Percentiles rank a stretch among this genome's conserved stretches.
Conservation (phyloP, 371 early-diverging fungal species). For the Nematocida ausubeli region DNA sequence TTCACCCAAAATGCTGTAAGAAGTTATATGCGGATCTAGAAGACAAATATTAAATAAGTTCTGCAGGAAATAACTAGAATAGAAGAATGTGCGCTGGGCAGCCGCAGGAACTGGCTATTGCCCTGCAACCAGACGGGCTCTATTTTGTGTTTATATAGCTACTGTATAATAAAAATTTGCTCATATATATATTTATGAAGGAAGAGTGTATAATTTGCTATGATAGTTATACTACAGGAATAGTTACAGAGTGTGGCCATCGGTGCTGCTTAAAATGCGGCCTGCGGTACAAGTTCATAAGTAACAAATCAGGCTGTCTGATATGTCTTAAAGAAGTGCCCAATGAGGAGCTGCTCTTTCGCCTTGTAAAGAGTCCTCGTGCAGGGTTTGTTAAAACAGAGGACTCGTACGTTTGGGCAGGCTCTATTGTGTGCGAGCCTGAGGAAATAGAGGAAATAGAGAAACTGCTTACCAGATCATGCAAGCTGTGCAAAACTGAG, state of each 20-base stretch:
- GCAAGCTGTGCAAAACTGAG: conserved; percentile 55
- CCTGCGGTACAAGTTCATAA: conserved; percentile 51
- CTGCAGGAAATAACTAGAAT: not conserved
- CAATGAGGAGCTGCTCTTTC: conserved; percentile 31
- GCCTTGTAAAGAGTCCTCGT: not conserved
- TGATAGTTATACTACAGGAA: not conserved
- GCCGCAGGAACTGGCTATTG: not conserved
- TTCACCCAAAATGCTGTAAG: too few species aligned
- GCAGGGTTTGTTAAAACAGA: conserved; percentile 6
- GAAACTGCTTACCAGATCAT: conserved; percentile 48
- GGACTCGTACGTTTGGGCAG: conserved; percentile 41
- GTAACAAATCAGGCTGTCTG: conserved; percentile 48
- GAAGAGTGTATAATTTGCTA: conserved; percentile 51
- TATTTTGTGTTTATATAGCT: too few species aligned
- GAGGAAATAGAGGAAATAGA: conserved; percentile 48
- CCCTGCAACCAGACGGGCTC: not conserved
- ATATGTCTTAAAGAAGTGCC: conserved; percentile 33
- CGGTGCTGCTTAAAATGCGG: conserved; percentile 41
- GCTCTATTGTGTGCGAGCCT: conserved; percentile 22
- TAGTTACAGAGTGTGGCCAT: conserved; percentile 40
- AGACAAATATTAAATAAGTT: not conserved
- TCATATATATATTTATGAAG: not conserved
- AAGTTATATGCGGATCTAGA: not conserved
- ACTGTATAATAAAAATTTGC: not conserved
- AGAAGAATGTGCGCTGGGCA: too few species aligned